Conservation (phyloP, 768 basidiomycete species). For the Infundibulicybe gibba region DNA sequence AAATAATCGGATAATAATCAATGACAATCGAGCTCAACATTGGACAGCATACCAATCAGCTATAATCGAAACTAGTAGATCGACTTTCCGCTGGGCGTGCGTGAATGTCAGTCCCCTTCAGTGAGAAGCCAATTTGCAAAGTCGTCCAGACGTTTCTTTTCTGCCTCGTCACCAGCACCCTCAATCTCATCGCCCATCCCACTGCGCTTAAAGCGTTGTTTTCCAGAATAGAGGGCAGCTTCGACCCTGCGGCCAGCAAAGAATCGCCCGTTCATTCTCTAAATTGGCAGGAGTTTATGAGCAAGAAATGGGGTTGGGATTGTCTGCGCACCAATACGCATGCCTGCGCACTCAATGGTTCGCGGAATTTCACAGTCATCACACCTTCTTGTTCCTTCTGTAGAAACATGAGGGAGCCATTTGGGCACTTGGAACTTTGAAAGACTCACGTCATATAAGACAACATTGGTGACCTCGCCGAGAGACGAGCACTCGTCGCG, state of each 20-base stretch:
- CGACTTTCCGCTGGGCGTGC: too few relatives aligned
- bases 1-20: too few relatives aligned
- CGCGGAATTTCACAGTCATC: constrained; percentile 96
- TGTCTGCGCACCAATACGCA: constrained; percentile 69
- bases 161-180: constrained; percentile 66
- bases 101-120: constrained; percentile 59
- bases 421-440: background rate
- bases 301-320: constrained; percentile 1
- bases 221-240: constrained; percentile 79
- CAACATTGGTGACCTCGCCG: constrained; percentile 94
- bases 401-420: background rate
- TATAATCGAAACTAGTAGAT: constrained; percentile 3
- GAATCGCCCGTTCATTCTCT: constrained; percentile 95
- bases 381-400: constrained; percentile 92
- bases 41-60: background rate
- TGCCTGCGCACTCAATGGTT: constrained; percentile 88
- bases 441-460: constrained; percentile 84
- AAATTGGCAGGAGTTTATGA: background rate
- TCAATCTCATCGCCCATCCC: constrained; percentile 63
- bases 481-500: constrained; percentile 87
- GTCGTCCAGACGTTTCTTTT: constrained; percentile 82
- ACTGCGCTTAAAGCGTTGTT: constrained; percentile 76
- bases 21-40: too few relatives aligned
- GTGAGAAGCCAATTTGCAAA: constrained; percentile 86
- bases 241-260: constrained; percentile 83